Evolutionary conservation across 208 protist genomes (phyloP).

Genomic region (Trypanosoma mega): DNA sequence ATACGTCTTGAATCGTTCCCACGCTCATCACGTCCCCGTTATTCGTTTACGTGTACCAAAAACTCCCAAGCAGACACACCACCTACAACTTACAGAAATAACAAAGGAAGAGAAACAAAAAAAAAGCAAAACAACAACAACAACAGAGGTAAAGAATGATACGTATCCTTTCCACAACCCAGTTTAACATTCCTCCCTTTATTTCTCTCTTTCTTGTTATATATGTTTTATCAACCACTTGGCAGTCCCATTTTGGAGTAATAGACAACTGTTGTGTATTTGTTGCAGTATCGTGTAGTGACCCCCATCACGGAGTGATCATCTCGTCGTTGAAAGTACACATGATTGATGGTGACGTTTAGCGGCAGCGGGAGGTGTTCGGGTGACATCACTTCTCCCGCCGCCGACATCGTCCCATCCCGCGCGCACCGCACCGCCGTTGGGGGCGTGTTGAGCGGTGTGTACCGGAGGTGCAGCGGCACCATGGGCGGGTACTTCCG

Average conservation of each 20-base stretch:
- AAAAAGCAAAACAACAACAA: conserved; percentile 8
- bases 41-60: not conserved
- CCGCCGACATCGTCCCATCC: conserved; percentile 52
- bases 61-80: not conserved
- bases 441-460: conserved; percentile 90
- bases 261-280: conserved; percentile 90
- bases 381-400: conserved; percentile 43
- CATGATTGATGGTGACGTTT: conserved; percentile 91
- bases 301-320: conserved; percentile 86
- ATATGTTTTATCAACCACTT: not conserved
- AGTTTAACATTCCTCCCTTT: conserved; percentile 1
- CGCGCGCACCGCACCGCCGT: conserved; percentile 74
- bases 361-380: conserved; percentile 87
- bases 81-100: no score
- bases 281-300: conserved; percentile 89
- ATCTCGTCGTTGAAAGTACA: conserved; percentile 90
- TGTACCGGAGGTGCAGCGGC: conserved; percentile 90
- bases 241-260: conserved; percentile 38
- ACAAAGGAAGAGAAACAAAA: no score
- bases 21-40: not conserved
- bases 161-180: no score
- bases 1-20: no score
- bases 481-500: conserved; percentile 89
- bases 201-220: conserved; percentile 5
- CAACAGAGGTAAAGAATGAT: no score